Evolutionary conservation across 495 filamentous ascomycete species (phyloP), one percentile per base, ranked within the genome.

Genomic region (Aspergillus conjunctus): DNA sequence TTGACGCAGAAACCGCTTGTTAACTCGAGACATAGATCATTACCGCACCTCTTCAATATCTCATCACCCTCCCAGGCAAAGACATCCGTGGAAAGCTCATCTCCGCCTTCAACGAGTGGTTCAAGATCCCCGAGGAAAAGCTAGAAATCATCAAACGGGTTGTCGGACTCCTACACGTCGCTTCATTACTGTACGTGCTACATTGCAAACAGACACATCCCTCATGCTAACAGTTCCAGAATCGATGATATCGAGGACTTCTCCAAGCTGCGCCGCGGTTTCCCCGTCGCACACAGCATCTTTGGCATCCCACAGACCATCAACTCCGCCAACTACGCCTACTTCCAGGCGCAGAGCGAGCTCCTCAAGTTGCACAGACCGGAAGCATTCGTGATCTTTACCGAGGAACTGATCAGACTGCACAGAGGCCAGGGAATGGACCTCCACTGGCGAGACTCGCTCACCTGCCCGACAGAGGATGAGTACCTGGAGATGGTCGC

Each of bases 401-500:
- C 85, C 4, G 88, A 93, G 44, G 92, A 95, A 69, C 77, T 96
- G 10, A 70, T 92, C 37, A 90, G 92, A 69, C 84, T 97, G 12
- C 91, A 96, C 73, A 79, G 89, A 21, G 93, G 93, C 10, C 93
- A 97, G 67, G 91, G 93, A 45, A 91, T 95, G 87, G 93, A 97
- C 67, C 81, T 97, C 33, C 93, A 88, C 78, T 97, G 93, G 93
- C 79, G 91, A 11, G 91, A 96, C 73, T 87, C 87, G 2, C 74
- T 95, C 31, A 90, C 83, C 17, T 94, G 89, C 71, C 93, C 93
- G 12, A 88, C 83, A 26, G 91, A 93, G 71, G 89, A 91, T 54
- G 91, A 96, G 66, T 97, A 97, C 73, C 80, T 96, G 8, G 89
- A 92, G 67, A 97, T 97, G 93, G 91, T 96, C 22, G 81, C 82